Percentiles rank a stretch among this genome's conserved stretches.
Conservation (phyloP, 2,329 filamentous ascomycete species). For the Aureobasidium subglaciale region DNA sequence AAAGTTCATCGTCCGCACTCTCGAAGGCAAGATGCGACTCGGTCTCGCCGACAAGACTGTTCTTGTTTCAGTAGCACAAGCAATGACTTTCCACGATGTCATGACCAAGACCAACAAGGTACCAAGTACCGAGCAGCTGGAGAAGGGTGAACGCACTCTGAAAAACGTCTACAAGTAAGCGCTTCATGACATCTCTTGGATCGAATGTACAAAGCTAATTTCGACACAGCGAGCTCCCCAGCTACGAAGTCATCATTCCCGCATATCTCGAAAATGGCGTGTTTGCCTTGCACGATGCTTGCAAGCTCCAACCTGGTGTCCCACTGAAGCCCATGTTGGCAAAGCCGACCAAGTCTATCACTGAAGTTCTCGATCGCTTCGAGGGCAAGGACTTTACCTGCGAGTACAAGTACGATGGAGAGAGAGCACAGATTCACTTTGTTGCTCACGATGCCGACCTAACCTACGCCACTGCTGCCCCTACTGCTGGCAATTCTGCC, state of each 20-base stretch:
- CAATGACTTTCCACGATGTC: constrained; percentile 76
- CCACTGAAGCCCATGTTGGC: constrained; percentile 98
- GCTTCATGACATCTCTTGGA: background rate
- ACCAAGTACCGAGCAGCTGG: constrained; percentile 68
- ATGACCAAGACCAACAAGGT: constrained; percentile 59
- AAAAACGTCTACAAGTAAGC: constrained; percentile 73
- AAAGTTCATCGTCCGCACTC: constrained; percentile 85
- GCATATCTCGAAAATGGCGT: constrained; percentile 83
- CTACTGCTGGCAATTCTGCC: constrained; percentile 58
- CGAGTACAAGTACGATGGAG: constrained; percentile 98
- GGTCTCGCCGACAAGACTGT: constrained; percentile 90
- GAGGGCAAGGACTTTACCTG: constrained; percentile 94
- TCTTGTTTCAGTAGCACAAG: constrained; percentile 81
- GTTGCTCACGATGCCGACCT: constrained; percentile 72
- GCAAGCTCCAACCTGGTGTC: constrained; percentile 87
- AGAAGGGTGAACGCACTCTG: constrained; percentile 74
- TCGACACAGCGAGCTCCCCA: constrained; percentile 61
- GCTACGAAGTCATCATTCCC: constrained; percentile 91
- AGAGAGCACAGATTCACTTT: constrained; percentile 97
- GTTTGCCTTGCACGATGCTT: constrained; percentile 70
- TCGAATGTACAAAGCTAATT: background rate
- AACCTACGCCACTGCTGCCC: constrained; percentile 53
- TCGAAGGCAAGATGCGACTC: constrained; percentile 88
- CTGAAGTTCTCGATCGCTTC: constrained; percentile 92
- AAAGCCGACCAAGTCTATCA: constrained; percentile 96